Percentiles rank a stretch among this genome's conserved stretches.
These are phyloP conservation scores for Saccharomyces hybrid DNA, from an alignment of 1,139 yeast genomes.

Conservation along the genomic window DNA sequence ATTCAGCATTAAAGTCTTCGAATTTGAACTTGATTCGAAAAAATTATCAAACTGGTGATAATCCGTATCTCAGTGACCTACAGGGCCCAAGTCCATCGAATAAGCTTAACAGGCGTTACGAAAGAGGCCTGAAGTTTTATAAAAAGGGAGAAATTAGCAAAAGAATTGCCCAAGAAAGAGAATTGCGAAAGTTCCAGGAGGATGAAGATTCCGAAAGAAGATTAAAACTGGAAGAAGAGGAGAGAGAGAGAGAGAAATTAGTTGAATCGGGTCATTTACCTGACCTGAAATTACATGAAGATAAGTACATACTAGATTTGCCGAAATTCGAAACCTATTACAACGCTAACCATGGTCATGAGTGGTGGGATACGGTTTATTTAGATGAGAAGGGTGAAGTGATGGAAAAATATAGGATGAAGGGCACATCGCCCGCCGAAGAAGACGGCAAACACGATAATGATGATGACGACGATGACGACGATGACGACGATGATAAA, in stretches of 20 bases:
- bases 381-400: constrained; percentile 12
- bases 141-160: constrained; percentile 21
- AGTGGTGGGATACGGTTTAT: constrained; percentile 31
- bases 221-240: constrained; percentile 8
- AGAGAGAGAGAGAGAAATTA: constrained; percentile 1
- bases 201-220: constrained; percentile 2
- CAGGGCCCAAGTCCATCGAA: background rate
- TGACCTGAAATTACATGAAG: constrained; percentile 19
- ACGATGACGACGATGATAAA: constrained; percentile 17
- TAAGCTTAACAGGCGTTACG: constrained; percentile 12
- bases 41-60: constrained; percentile 18
- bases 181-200: constrained; percentile 6
- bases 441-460: constrained; percentile 19
- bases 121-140: constrained; percentile 17
- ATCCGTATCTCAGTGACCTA: constrained; percentile 24
- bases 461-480: constrained; percentile 13
- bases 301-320: constrained; percentile 10
- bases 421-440: constrained; percentile 9
- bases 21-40: constrained; percentile 23
- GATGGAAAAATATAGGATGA: constrained; percentile 17
- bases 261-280: constrained; percentile 26
- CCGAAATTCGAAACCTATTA: constrained; percentile 13
- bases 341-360: constrained; percentile 6
- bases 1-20: constrained; percentile 25
- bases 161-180: constrained; percentile 13